Conservation (phyloP, 1,284 basidiomycete species). For the Rhodotorula glutinis region DNA sequence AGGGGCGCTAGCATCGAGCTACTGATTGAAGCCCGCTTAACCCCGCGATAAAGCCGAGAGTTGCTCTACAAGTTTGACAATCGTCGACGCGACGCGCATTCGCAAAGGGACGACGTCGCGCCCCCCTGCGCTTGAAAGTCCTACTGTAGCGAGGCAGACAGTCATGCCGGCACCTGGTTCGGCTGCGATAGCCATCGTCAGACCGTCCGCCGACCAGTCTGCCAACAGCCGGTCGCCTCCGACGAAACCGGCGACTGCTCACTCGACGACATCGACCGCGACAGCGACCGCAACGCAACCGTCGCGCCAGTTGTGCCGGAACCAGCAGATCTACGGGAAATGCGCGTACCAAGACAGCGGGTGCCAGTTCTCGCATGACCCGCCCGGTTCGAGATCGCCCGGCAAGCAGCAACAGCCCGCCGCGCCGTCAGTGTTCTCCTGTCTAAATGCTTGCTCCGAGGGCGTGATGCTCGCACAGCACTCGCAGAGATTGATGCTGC, state of each 20-base stretch:
- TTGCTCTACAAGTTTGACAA: no score
- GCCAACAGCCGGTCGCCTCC: slow-evolving; percentile 1
- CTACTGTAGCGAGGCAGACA: not conserved
- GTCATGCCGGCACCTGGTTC: slow-evolving; percentile 5
- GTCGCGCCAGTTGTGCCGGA: slow-evolving; percentile 29
- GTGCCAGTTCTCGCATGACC: slow-evolving; percentile 36
- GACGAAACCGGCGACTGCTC: not conserved
- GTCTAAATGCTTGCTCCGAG: not conserved
- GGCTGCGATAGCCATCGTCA: slow-evolving; percentile 26
- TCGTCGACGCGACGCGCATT: no score
- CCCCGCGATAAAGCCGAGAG: no score
- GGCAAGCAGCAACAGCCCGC: not conserved
- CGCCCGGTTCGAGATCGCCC: not conserved
- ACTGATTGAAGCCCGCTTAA: no score
- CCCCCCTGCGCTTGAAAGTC: no score
- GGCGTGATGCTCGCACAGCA: no score
- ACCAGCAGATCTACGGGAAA: slow-evolving; percentile 39
- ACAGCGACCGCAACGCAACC: not conserved
- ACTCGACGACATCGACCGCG: slow-evolving; percentile 4
- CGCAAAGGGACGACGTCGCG: no score
- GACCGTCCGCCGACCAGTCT: not conserved
- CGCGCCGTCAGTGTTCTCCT: not conserved
- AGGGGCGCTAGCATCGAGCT: no score
- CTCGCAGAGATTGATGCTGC: no score
- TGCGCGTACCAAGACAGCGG: slow-evolving; percentile 38